Conservation (phyloP, 2,329 filamentous ascomycete species). For the Neofusicoccum kwambonambiense region DNA sequence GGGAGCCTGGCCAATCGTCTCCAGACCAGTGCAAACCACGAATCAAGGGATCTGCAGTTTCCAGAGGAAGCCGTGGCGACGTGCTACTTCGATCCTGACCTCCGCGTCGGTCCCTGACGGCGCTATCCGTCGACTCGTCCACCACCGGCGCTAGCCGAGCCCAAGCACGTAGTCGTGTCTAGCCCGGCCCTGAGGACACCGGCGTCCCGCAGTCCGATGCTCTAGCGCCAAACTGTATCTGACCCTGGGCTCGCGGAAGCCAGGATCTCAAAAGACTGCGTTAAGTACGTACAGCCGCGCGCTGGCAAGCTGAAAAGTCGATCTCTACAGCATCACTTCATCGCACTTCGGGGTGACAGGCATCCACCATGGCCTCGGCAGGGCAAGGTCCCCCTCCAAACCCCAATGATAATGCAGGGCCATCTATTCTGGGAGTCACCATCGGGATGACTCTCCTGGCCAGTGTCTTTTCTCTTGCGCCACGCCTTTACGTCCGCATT, state of each 20-base stretch:
- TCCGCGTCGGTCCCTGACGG: background rate
- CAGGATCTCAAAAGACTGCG: too few species aligned
- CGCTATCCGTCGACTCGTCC: background rate
- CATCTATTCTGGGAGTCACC: slow-evolving; percentile 43
- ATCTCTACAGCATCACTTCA: background rate
- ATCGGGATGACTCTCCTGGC: slow-evolving; percentile 42
- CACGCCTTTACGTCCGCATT: slow-evolving; percentile 50
- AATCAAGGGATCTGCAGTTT: background rate
- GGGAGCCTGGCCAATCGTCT: too few species aligned
- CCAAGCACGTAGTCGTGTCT: background rate
- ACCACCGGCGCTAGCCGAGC: background rate
- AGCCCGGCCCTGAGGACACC: background rate
- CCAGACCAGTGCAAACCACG: too few species aligned
- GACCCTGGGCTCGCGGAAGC: background rate
- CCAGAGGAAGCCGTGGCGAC: background rate
- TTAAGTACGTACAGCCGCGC: too few species aligned
- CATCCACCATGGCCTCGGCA: background rate
- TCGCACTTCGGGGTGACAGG: background rate
- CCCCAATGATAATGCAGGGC: slow-evolving; percentile 39
- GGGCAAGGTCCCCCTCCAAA: slow-evolving; percentile 19
- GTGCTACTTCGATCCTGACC: background rate
- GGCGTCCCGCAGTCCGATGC: background rate
- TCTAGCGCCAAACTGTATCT: background rate
- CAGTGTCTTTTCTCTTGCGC: slow-evolving; percentile 36
- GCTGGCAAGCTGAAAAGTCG: too few species aligned